phyloP scores from a whole-genome alignment of 768 basidiomycete genomes.

The Hygrocybe coccinea region DNA sequence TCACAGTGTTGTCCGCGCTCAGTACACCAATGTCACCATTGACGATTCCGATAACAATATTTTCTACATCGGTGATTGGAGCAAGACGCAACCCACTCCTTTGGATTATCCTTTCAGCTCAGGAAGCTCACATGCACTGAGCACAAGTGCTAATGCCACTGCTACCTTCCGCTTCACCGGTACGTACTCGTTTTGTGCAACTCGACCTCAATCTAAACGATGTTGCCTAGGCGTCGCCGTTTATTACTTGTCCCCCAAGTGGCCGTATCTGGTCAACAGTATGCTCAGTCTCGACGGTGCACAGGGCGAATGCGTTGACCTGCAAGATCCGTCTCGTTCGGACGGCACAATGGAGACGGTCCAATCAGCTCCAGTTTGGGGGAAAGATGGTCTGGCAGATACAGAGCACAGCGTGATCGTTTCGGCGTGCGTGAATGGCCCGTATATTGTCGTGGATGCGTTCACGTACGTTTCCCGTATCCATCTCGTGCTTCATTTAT shows the following conservation, averaged over 20 bases:
- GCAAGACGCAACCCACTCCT: not conserved
- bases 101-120: not conserved
- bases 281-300: conserved; percentile 37
- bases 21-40: not conserved
- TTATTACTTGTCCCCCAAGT: conserved; percentile 41
- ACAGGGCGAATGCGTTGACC: conserved; percentile 31
- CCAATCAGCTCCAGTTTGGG: conserved; percentile 36
- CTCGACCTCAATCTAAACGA: not conserved
- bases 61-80: conserved; percentile 1
- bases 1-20: not conserved
- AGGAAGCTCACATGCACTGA: not conserved
- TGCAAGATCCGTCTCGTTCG: conserved; percentile 9
- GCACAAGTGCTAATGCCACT: not conserved
- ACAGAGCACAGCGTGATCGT: conserved; percentile 34
- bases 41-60: not conserved
- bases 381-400: conserved; percentile 29
- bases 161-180: not conserved
- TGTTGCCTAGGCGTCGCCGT: conserved; percentile 35
- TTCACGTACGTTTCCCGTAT: conserved; percentile 31
- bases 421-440: conserved; percentile 33
- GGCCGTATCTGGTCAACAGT: conserved; percentile 44
- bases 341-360: conserved; percentile 29
- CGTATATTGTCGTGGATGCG: conserved; percentile 37
- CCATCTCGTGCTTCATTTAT: not conserved
- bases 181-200: not conserved